Conservation (phyloP, 352 stramenopile genomes). For the Globisporangium polare region DNA sequence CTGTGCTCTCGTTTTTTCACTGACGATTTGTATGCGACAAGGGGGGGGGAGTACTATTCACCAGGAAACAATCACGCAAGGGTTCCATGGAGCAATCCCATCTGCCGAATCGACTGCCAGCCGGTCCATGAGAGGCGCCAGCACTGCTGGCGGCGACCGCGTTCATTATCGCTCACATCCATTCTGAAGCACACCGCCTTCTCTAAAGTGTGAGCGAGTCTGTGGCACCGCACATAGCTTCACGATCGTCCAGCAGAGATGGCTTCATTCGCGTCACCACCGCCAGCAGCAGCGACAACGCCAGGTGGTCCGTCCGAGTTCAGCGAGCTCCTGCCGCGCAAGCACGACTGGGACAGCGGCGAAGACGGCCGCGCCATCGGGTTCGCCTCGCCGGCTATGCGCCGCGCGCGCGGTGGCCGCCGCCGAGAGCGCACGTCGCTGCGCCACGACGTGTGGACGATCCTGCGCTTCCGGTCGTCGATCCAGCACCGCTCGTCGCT, state of each 20-base stretch:
- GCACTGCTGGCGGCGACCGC: no score
- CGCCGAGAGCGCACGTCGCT: slow-evolving; percentile 19
- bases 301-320: slow-evolving; percentile 14
- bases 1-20: neutral
- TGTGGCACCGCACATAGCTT: neutral
- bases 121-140: neutral
- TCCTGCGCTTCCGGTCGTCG: slow-evolving; percentile 72
- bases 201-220: neutral
- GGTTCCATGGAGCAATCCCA: neutral
- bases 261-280: neutral
- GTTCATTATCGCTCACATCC: neutral
- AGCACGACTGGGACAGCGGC: slow-evolving; percentile 28
- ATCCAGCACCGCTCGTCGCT: slow-evolving; percentile 51
- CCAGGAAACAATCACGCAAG: neutral
- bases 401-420: neutral
- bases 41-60: neutral
- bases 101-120: neutral
- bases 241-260: neutral
- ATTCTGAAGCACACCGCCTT: neutral
- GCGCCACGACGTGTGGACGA: slow-evolving; percentile 64
- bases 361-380: slow-evolving; percentile 11
- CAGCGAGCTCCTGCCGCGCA: slow-evolving; percentile 24
- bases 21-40: neutral
- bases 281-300: neutral
- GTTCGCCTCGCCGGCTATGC: slow-evolving; percentile 7